These are phyloP conservation scores for Saccharomycopsis capsularis DNA, from an alignment of 805 yeast species.

Conservation along the genomic window DNA sequence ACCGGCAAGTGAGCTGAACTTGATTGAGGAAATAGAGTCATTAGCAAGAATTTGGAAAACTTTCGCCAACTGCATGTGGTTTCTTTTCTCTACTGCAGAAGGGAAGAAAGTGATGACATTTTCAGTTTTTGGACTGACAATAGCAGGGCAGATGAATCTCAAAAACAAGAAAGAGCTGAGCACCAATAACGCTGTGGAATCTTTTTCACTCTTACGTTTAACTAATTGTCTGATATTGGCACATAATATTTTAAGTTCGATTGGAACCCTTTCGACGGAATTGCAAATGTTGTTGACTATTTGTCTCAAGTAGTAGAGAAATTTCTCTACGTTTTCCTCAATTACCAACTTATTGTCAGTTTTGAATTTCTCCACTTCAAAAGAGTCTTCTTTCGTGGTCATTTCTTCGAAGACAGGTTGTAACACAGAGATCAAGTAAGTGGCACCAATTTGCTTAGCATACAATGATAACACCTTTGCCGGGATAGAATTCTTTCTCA, in stretches of 20 bases:
- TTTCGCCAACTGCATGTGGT: conserved; percentile 74
- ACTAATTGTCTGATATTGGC: conserved; percentile 40
- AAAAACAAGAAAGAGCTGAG: conserved; percentile 85
- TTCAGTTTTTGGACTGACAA: conserved; percentile 71
- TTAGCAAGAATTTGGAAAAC: conserved; percentile 83
- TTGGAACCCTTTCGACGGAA: conserved; percentile 57
- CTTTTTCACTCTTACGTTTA: conserved; percentile 34
- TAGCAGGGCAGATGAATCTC: conserved; percentile 79
- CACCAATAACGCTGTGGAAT: conserved; percentile 54
- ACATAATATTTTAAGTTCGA: conserved; percentile 69
- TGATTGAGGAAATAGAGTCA: conserved; percentile 59
- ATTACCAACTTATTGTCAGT: conserved; percentile 24
- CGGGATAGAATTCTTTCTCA: conserved; percentile 76
- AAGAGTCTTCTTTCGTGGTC: conserved; percentile 40
- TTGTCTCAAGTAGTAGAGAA: conserved; percentile 48
- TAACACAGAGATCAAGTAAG: conserved; percentile 47
- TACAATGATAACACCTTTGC: conserved; percentile 72
- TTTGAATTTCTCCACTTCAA: conserved; percentile 59
- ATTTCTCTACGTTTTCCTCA: conserved; percentile 32
- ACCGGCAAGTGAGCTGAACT: conserved; percentile 48
- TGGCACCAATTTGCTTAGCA: conserved; percentile 58
- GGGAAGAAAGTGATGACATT: conserved; percentile 28
- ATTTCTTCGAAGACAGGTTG: conserved; percentile 53
- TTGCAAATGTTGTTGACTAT: conserved; percentile 51
- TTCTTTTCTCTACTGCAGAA: conserved; percentile 44